Base-by-base conservation (phyloP, 108 stramenopile genomes). In the Nannochloropsis salina region DNA sequence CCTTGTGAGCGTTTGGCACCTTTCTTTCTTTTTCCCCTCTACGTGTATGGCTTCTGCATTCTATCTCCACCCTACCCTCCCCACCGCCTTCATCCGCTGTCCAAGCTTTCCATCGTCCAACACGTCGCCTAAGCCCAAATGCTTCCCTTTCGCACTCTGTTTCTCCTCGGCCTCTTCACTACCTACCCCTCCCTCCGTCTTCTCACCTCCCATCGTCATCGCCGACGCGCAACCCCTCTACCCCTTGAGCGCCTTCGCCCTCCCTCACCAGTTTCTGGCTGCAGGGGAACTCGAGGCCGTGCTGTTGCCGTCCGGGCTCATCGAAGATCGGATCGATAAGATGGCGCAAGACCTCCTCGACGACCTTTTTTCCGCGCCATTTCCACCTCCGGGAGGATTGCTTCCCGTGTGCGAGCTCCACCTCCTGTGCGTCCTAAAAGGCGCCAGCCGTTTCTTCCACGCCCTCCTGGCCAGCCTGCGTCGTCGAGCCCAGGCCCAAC, bases 261-360 rank as follows among this genome's bases (percentile, higher is more conserved):
- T 74, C 8, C 61, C 61, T 74, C 61, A 74, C 15, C n/a, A 74
- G 1, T n/a, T 74, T n/a, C 61, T 74, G 15, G 61, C 15, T 74
- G 15, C 61, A n/a, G 61, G 61, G n/a, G 61, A 74, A 74, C 61
- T 74, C 61, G 61, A 74, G n/a, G 61, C 6, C 3, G 61, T 74
- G 4, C n/a, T 74, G 61, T 74, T 74, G 6, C 61, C 61, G 20
- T 15, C 61, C n/a, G 61, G 61, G 61, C 15, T 74, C 20, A 74
- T 74, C 61, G 20, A 74, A 74, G 61, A 74, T 74, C 61, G 61
- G 61, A 74, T 74, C 61, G 61, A 74, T 6, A 74, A 74, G n/a
- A 74, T 74, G 4, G 61, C 61, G n/a, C 20, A 74, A 6, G 61
- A 74, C 61, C n/a, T 74, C 20, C 61, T 74, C 8, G 20, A n/a